Evolutionary conservation across 23 red algal species (phyloP).

Genomic region (Agarophyton chilense): DNA sequence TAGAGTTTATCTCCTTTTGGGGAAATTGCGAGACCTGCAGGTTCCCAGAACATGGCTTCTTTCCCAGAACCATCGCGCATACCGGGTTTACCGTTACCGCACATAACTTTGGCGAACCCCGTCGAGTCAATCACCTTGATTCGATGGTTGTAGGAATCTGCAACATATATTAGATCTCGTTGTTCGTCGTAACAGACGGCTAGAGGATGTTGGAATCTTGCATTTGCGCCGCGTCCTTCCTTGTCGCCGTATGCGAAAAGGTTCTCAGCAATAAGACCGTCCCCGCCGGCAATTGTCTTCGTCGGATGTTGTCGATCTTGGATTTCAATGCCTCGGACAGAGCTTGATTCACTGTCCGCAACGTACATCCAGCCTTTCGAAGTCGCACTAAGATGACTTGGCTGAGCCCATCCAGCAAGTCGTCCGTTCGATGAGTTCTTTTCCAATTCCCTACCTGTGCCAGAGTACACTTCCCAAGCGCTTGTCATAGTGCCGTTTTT

Average conservation of each 20-base stretch:
- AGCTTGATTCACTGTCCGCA: slow-evolving; percentile 87
- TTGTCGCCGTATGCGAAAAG: slow-evolving; percentile 94
- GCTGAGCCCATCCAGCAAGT: slow-evolving; percentile 78
- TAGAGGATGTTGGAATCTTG: slow-evolving; percentile 79
- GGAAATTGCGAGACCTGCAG: slow-evolving; percentile 62
- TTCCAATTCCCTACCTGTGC: slow-evolving; percentile 70
- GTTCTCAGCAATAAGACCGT: slow-evolving; percentile 87
- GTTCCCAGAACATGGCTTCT: slow-evolving; percentile 87
- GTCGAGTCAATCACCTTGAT: slow-evolving; percentile 71
- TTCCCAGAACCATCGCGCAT: slow-evolving; percentile 47
- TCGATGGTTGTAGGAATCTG: slow-evolving; percentile 96
- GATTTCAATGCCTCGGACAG: slow-evolving; percentile 73
- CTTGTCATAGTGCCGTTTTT: background rate
- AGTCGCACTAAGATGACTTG: slow-evolving; percentile 55
- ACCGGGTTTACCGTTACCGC: slow-evolving; percentile 61
- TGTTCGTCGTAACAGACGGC: slow-evolving; percentile 64
- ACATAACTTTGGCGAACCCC: slow-evolving; percentile 17
- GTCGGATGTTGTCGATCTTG: slow-evolving; percentile 35
- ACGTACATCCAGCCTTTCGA: slow-evolving; percentile 67
- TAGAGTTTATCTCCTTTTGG: slow-evolving; percentile 50
- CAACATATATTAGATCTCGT: slow-evolving; percentile 58
- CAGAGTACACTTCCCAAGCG: slow-evolving; percentile 74
- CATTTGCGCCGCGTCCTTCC: slow-evolving; percentile 72
- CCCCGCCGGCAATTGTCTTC: slow-evolving; percentile 86
- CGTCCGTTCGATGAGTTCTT: slow-evolving; percentile 56